Conservation (phyloP, 768 basidiomycete species). For the Pilatotrama ljubarskyi region DNA sequence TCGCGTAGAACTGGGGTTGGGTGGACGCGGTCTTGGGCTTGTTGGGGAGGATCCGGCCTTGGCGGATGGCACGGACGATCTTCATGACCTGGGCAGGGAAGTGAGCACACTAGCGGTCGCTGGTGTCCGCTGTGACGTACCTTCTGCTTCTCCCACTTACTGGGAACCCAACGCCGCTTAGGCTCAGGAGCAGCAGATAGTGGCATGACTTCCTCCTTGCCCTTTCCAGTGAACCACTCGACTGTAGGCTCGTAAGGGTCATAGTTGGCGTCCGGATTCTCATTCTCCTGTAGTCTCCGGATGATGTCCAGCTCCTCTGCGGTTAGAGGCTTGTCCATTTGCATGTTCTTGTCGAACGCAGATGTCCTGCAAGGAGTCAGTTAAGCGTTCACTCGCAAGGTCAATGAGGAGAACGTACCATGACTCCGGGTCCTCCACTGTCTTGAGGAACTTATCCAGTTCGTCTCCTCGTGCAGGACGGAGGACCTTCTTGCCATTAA, state of each 20-base stretch:
- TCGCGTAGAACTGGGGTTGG: conserved; percentile 74
- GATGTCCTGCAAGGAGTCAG: conserved; percentile 62
- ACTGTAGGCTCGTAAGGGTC: conserved; percentile 92
- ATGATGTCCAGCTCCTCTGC: conserved; percentile 95
- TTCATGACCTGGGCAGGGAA: conserved; percentile 80
- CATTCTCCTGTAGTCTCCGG: conserved; percentile 81
- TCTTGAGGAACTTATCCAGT: conserved; percentile 92
- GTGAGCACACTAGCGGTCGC: background rate
- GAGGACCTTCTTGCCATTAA: conserved; percentile 91
- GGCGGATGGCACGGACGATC: conserved; percentile 96
- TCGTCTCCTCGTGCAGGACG: conserved; percentile 96
- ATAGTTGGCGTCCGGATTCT: conserved; percentile 88
- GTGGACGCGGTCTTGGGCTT: conserved; percentile 75
- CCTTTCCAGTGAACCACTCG: conserved; percentile 97
- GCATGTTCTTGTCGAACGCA: conserved; percentile 86
- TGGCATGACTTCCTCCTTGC: conserved; percentile 94
- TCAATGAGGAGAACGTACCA: conserved; percentile 47
- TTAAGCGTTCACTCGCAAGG: background rate
- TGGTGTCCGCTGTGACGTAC: conserved; percentile 39
- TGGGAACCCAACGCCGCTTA: conserved; percentile 94
- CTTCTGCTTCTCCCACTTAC: conserved; percentile 99
- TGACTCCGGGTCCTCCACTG: conserved; percentile 86
- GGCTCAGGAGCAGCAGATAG: conserved; percentile 90
- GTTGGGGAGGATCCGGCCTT: conserved; percentile 89
- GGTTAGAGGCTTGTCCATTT: conserved; percentile 83